Conservation (phyloP, 2,329 filamentous ascomycete species). For the Sporothrix luriei region DNA sequence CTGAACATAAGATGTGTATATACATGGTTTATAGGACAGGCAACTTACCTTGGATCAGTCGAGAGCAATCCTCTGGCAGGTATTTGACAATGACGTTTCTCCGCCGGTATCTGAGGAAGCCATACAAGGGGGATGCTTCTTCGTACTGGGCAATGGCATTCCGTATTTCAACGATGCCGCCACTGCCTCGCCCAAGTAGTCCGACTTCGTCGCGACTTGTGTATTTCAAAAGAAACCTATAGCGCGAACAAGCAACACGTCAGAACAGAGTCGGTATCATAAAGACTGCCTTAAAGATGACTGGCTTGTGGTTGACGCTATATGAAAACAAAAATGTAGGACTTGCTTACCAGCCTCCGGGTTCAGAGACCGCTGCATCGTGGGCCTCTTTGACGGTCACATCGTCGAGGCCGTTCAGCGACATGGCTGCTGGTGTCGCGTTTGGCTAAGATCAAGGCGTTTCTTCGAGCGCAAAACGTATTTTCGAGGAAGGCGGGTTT, state of each 20-base stretch:
- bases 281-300: neutral
- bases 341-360: constrained; percentile 83
- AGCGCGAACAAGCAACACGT: constrained; percentile 26
- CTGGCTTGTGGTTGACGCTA: neutral
- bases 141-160: constrained; percentile 75
- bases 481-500: neutral
- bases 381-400: constrained; percentile 80
- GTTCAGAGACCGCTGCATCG: constrained; percentile 75
- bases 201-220: constrained; percentile 83
- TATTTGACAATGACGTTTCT: constrained; percentile 92
- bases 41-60: constrained; percentile 81
- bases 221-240: constrained; percentile 94
- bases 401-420: constrained; percentile 91
- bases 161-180: constrained; percentile 82
- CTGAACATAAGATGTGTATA: neutral
- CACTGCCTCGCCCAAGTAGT: constrained; percentile 72
- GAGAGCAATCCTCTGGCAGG: constrained; percentile 85
- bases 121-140: constrained; percentile 86
- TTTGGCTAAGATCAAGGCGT: neutral
- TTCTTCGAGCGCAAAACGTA: neutral
- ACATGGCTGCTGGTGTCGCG: constrained; percentile 62
- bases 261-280: neutral
- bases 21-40: neutral
- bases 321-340: neutral
- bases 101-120: constrained; percentile 85